These are phyloP conservation scores for Linum tenue DNA, from an alignment of 345 rosid species.

Conservation along the genomic window DNA sequence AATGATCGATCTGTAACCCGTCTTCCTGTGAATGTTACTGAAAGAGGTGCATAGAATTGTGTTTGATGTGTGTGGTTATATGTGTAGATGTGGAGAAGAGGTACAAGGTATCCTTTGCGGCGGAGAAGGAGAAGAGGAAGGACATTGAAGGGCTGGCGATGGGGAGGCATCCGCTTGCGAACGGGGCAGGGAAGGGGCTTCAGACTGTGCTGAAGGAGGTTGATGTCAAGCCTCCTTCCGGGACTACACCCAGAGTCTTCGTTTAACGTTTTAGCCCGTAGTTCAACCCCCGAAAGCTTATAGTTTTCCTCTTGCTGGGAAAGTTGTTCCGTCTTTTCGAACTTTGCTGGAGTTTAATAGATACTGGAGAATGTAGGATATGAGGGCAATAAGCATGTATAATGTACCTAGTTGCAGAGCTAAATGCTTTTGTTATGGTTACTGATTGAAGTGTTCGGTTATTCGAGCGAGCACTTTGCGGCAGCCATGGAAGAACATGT, in stretches of 20 bases:
- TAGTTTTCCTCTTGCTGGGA: too few relatives aligned
- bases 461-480: too few relatives aligned
- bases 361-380: too few relatives aligned
- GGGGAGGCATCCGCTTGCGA: conserved; percentile 64
- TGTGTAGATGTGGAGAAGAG: conserved; percentile 40
- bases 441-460: too few relatives aligned
- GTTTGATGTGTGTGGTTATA: not conserved
- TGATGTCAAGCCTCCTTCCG: conserved; percentile 36
- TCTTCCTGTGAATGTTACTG: not conserved
- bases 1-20: too few relatives aligned
- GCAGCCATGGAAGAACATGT: too few relatives aligned
- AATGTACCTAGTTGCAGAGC: too few relatives aligned
- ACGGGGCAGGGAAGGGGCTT: conserved; percentile 57
- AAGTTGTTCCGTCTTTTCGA: too few relatives aligned
- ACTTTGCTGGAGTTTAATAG: too few relatives aligned
- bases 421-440: too few relatives aligned
- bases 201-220: conserved; percentile 43
- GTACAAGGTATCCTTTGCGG: conserved; percentile 35
- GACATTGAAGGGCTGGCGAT: conserved; percentile 51
- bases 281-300: too few relatives aligned
- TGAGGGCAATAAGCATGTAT: too few relatives aligned
- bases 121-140: conserved; percentile 43
- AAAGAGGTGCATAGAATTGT: not conserved
- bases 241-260: conserved; percentile 44
- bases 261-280: conserved; percentile 23